Evolutionary conservation across 176 grass and related monocot species (phyloP).

Genomic region (Poa pratensis): DNA sequence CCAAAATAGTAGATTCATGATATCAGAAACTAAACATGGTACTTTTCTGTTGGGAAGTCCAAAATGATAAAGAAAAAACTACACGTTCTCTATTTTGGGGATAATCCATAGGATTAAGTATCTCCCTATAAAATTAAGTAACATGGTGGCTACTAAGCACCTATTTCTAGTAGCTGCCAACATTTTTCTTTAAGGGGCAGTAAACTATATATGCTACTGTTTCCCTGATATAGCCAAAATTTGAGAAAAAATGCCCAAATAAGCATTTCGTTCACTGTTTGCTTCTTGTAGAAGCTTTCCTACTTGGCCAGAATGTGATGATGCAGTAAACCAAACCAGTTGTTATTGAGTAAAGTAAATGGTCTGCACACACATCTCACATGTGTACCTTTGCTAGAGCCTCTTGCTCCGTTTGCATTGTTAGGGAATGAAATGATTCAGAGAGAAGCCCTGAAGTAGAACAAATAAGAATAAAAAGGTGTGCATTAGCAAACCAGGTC

Average conservation of each 20-base stretch:
- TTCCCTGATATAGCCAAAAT: background rate
- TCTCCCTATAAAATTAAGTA: background rate
- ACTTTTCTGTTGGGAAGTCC: background rate
- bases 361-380: conserved; percentile 4
- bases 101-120: background rate
- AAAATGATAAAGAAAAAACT: background rate
- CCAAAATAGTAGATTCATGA: background rate
- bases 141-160: background rate
- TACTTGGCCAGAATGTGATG: background rate
- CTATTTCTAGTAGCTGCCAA: conserved; percentile 3
- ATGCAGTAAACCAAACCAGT: background rate
- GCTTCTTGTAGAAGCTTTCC: background rate
- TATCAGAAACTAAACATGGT: background rate
- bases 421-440: conserved; percentile 72
- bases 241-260: background rate
- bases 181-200: background rate
- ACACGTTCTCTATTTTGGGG: background rate
- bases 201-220: background rate
- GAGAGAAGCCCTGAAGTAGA: conserved; percentile 63
- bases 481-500: conserved; percentile 27
- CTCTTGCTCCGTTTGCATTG: conserved; percentile 60
- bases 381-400: conserved; percentile 77
- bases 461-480: background rate
- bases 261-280: conserved; percentile 8
- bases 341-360: conserved; percentile 21